Percentiles rank a stretch among this genome's conserved stretches.
Conservation (phyloP, 1,284 basidiomycete species). For the Phylloporus sp. region DNA sequence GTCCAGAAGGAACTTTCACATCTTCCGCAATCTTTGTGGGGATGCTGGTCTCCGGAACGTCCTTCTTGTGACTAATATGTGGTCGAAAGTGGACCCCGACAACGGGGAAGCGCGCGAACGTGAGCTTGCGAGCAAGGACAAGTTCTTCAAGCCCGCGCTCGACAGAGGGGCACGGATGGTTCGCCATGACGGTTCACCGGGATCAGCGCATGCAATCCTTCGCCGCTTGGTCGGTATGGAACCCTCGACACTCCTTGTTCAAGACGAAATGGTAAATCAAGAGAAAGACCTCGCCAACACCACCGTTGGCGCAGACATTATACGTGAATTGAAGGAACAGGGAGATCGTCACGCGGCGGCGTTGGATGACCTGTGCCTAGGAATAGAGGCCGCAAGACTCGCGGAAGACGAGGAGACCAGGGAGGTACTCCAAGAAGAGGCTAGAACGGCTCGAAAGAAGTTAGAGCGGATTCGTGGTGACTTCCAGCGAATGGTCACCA, state of each 20-base stretch:
- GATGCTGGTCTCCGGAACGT: constrained; percentile 48
- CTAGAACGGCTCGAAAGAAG: constrained; percentile 31
- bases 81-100: constrained; percentile 42
- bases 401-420: constrained; percentile 41
- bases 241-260: constrained; percentile 40
- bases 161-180: constrained; percentile 45
- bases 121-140: constrained; percentile 40
- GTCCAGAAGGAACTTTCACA: constrained; percentile 49
- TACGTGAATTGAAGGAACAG: constrained; percentile 38
- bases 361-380: constrained; percentile 36
- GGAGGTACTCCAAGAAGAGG: constrained; percentile 39
- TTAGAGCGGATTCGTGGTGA: constrained; percentile 31
- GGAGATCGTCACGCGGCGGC: constrained; percentile 38
- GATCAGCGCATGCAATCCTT: constrained; percentile 38
- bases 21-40: constrained; percentile 57
- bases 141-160: constrained; percentile 44
- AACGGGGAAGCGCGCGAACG: constrained; percentile 39
- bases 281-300: constrained; percentile 42
- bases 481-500: constrained; percentile 33
- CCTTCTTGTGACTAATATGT: constrained; percentile 54
- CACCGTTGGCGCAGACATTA: constrained; percentile 41
- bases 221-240: constrained; percentile 32
- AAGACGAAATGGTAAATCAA: constrained; percentile 45
- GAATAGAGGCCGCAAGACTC: constrained; percentile 40
- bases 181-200: constrained; percentile 39